These are phyloP conservation scores for Plantago rigida DNA, from an alignment of 305 asterid genomes.

Conservation along the genomic window DNA sequence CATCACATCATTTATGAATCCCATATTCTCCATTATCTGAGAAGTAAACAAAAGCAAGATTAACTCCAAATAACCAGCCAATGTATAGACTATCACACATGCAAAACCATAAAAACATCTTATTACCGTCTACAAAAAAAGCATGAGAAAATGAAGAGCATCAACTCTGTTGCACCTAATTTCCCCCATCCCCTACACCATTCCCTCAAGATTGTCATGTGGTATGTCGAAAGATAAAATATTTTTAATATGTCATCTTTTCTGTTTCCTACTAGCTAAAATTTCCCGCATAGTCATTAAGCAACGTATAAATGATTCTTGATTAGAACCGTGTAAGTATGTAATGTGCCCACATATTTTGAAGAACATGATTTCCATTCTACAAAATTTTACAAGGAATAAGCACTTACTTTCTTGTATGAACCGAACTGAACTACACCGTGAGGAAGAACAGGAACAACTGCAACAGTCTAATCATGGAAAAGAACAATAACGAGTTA, in stretches of 20 bases:
- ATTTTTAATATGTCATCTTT: not conserved
- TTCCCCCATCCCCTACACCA: not conserved
- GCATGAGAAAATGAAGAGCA: not conserved
- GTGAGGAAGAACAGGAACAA: conserved; percentile 81
- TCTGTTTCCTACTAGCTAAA: not conserved
- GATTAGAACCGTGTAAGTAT: not conserved
- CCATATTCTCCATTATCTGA: conserved; percentile 66
- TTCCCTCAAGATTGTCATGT: not conserved
- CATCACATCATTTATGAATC: conserved; percentile 55
- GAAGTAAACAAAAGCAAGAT: conserved; percentile 18
- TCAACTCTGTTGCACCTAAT: not conserved
- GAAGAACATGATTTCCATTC: not conserved
- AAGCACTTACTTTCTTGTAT: conserved; percentile 46
- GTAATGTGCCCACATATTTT: not conserved
- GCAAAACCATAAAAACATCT: not conserved
- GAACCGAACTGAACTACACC: conserved; percentile 97
- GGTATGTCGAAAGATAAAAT: not conserved
- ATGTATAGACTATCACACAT: not conserved
- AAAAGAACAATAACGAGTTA: not conserved
- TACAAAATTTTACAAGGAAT: not conserved
- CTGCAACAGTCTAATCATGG: conserved; percentile 62
- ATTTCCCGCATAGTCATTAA: not conserved
- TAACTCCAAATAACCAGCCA: not conserved
- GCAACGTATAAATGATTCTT: not conserved
- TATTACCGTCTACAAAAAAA: not conserved